Percentiles rank a stretch among this genome's conserved stretches.
phyloP scores from a whole-genome alignment of 2,329 filamentous ascomycete genomes.

The Cladophialophora psammophila region DNA sequence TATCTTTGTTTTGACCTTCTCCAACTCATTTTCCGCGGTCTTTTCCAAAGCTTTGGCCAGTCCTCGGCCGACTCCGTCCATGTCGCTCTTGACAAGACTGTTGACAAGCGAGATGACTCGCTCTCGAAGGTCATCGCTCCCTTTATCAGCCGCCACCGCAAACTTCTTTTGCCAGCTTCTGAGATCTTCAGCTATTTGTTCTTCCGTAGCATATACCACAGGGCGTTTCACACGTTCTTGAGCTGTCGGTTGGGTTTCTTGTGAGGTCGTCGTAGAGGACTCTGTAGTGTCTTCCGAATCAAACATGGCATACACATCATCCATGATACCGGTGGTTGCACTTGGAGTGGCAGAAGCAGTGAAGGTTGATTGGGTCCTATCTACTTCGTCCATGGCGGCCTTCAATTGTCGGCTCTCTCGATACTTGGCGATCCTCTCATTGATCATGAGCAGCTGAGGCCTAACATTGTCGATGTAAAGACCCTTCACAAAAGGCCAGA shows the following conservation, averaged over 20 bases:
- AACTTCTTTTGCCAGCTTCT: conserved; percentile 89
- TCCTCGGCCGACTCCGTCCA: conserved; percentile 69
- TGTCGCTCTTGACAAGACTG: conserved; percentile 70
- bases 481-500: conserved; percentile 82
- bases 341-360: conserved; percentile 33
- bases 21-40: conserved; percentile 69
- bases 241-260: conserved; percentile 41
- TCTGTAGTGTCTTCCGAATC: conserved; percentile 34
- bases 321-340: conserved; percentile 15
- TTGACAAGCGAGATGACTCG: conserved; percentile 75
- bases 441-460: conserved; percentile 91
- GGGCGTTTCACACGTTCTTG: conserved; percentile 21
- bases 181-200: conserved; percentile 79
- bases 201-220: conserved; percentile 42
- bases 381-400: conserved; percentile 63
- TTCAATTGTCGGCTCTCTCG: conserved; percentile 68
- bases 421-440: conserved; percentile 77
- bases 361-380: conserved; percentile 50
- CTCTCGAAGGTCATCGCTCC: conserved; percentile 70
- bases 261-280: conserved; percentile 39
- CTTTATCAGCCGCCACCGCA: conserved; percentile 82
- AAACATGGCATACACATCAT: conserved; percentile 37
- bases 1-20: conserved; percentile 72
- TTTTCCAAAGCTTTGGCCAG: conserved; percentile 74
- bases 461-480: conserved; percentile 93